Evolutionary conservation across 148 eudicot genomes (phyloP), one percentile per base, ranked within the genome.

Genomic region (Vaccinium macrocarpon): DNA sequence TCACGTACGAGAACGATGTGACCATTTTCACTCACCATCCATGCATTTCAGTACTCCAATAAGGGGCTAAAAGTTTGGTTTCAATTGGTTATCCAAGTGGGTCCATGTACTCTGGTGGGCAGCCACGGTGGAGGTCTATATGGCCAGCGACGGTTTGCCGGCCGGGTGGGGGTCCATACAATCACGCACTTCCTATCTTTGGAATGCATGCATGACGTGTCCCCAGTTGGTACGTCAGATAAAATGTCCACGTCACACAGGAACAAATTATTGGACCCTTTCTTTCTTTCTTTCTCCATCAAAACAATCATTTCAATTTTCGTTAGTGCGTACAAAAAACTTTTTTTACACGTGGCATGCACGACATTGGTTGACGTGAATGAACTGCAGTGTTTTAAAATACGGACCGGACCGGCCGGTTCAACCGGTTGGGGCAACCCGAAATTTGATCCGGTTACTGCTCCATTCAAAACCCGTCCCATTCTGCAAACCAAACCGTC

Each of bases 151-250:
- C 73, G 27, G 10, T 14, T 81, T n/a, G 74, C 35, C 83, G 74
- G 83, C 74, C 2, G 14, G 2, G 29, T 80, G 71, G 82, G 80
- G 80, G 82, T 59, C 82, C 72, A 59, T 29, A 0, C 42, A 59
- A 59, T 21, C 73, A 35, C 82, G 35, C 82, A 35, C 38, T 35
- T 59, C 14, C 14, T 3, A 35, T 1, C 21, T 35, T 80, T 9
- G 52, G 71, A 21, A 25, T 15, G 82, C 25, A 25, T 15, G 82
- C 25, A 4, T 27, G 73, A 81, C 74, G 38, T 64, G 55, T 46
- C 56, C n/a, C 55, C 8, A 13, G 2, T 25, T 64, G 38, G 23
- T 61, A 23, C 52, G 71, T 80, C 48, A 5, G 55, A 57, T 6
- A 80, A 5, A 80, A 8, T 8, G 5, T 52, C 64, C 27, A 59